Evolutionary conservation across 306 rosid species (phyloP), one percentile per base, ranked within the genome.

Genomic region (Delonix regia): DNA sequence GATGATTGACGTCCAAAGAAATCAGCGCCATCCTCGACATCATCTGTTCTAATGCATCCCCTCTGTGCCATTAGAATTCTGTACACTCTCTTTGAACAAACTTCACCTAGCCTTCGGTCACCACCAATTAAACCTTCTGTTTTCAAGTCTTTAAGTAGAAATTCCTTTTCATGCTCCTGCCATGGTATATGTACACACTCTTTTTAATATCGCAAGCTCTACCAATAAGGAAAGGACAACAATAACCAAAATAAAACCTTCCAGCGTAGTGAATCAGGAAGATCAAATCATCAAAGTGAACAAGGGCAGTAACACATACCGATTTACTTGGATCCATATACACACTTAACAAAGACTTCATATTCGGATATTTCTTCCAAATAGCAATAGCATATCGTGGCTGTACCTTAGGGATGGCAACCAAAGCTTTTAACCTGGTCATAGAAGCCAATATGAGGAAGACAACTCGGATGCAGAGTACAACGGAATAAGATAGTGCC

Each of bases 371-470:
- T 66, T 88, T 92, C 91, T 92, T 92, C 92, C 93, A 78, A 78
- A 95, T 92, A 48, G 99, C 92, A 65, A 92, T 39, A 16, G 99
- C 98, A 81, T 86, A 92, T 68, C 97, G 96, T 34, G 99, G 97
- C 78, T 95, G 99, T 30, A 92, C 98, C 91, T 92, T 95, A 2
- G 99, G 99, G 60, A 94, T 90, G 42, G 97, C 91, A 39, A 94
- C 92, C 91, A 94, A 90, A 83, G 92, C 91, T 88, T 92, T 92
- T 80, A 95, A 87, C 99, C 99, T 92, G 82, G 64, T 77, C 74
- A 60, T 42, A 79, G 34, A 85, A 73, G 41, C 53, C 80, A 71
- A 36, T 38, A 56, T 83, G 67, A 81, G 79, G 75, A 81, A 60
- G 74, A 69, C 41, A 70, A 60, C 47, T 39, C 42, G 25, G 38